A percentile compares a stretch with the other conserved stretches of the same genome.
Evolutionary conservation across 495 filamentous ascomycete genomes (phyloP).

Genomic region (Antarctomyces pellizariae): DNA sequence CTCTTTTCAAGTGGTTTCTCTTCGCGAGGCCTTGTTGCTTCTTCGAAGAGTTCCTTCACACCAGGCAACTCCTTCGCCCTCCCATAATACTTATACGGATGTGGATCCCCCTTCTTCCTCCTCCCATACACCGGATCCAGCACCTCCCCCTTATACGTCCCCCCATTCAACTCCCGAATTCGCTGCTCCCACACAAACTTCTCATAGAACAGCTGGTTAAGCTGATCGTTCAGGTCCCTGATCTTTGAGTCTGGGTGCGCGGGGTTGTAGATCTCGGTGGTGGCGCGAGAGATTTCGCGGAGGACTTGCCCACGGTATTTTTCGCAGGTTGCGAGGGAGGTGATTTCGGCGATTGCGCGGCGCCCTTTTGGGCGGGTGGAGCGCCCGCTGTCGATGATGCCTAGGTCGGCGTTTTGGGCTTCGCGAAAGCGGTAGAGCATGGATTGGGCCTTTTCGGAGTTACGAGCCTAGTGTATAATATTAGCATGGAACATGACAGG

Average conservation of each 20-base stretch:
- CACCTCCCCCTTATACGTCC: constrained; percentile 72
- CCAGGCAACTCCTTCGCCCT: constrained; percentile 77
- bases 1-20: constrained; percentile 34
- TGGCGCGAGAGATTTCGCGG: constrained; percentile 91
- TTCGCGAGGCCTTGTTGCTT: constrained; percentile 28
- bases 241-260: constrained; percentile 87
- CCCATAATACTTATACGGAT: constrained; percentile 47
- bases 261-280: constrained; percentile 78
- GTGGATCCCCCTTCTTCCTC: too few relatives aligned
- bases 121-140: neutral
- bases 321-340: constrained; percentile 68
- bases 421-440: constrained; percentile 99
- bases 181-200: constrained; percentile 98
- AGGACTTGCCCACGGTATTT: constrained; percentile 97
- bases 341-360: constrained; percentile 60
- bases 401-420: constrained; percentile 83
- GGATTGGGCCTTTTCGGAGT: constrained; percentile 95
- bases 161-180: constrained; percentile 79
- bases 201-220: constrained; percentile 96
- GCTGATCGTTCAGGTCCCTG: constrained; percentile 94
- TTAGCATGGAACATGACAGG: too few relatives aligned
- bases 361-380: constrained; percentile 67
- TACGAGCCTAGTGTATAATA: constrained; percentile 31
- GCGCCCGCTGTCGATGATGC: constrained; percentile 84
- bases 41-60: constrained; percentile 92